Evolutionary conservation across 2,329 filamentous ascomycete genomes (phyloP), one percentile per base, ranked within the genome.

Genomic region (Pseudodiploospora longispora): DNA sequence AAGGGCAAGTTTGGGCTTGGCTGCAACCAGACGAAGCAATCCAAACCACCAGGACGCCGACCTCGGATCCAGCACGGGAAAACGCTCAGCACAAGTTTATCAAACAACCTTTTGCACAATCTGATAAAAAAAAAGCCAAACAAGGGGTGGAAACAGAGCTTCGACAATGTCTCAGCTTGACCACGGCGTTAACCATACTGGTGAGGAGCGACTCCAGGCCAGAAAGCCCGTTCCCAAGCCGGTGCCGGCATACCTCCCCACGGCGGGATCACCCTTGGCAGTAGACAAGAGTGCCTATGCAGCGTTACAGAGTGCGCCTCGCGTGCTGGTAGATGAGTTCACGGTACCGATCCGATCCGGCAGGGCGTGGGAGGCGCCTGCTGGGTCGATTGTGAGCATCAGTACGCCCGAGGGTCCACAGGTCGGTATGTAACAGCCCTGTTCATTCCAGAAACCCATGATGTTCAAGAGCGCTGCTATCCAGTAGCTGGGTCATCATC

Each of bases 381-480:
- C 78, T 2, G 84, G 85, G 4, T 74, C 74, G 40, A 75, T 93
- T 45, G 77, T 87, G 48, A 78, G 81, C 10, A 80, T 94, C 49
- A 84, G 80, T 46, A 91, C 87, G 0, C 85, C 85, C 0, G 69
- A 82, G 43, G 87, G 87, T 0, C 80, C 87, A 0, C 87, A 94
- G 65, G 86, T 94, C 40, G 75, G 69, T 71, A 61, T 28, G 64
- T 60, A 19, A 19, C 19, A 19, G 19, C 19, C 19, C 19, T 19
- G 19, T 19, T 19, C 19, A 19, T 19, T 19, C 19, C 19, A 19
- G 19, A 19, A 19, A 19, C 19, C 19, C 3, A 19, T 19, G 19
- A 19, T 19, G 19, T 19, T 19, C 19, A 19, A 19, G 19, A 19
- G 19, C 19, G 19, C 3, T 19, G 19, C 19, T 19, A 19, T 19